phyloP scores from a whole-genome alignment of 306 rosid genomes.

The Astragalus glycyphyllos region DNA sequence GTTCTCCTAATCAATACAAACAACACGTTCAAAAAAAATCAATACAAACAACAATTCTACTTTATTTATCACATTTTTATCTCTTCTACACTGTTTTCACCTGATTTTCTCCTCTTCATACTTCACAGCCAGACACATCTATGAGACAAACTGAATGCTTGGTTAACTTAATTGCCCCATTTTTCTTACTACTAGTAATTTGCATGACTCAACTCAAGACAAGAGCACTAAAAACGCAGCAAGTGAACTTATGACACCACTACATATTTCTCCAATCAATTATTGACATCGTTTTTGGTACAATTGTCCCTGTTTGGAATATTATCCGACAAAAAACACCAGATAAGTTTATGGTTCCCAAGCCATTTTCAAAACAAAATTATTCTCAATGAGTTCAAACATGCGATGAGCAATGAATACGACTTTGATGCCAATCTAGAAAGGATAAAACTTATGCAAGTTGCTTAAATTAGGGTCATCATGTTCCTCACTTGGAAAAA shows the following conservation, averaged over 20 bases:
- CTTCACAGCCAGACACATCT: too few species aligned
- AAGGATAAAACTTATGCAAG: too few species aligned
- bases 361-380: constrained; percentile 46
- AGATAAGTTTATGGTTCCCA: constrained; percentile 51
- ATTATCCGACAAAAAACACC: constrained; percentile 46
- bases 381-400: constrained; percentile 46
- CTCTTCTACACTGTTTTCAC: too few species aligned
- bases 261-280: constrained; percentile 38
- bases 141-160: neutral
- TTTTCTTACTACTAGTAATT: neutral
- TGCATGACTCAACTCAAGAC: constrained; percentile 15
- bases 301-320: constrained; percentile 45
- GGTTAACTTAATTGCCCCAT: neutral
- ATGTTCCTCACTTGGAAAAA: too few species aligned
- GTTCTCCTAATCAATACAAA: too few species aligned
- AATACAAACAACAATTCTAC: too few species aligned
- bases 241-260: constrained; percentile 35
- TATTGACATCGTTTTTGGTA: constrained; percentile 47
- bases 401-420: constrained; percentile 48
- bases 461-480: too few species aligned
- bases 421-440: constrained; percentile 41
- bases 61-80: too few species aligned
- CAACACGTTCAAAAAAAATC: too few species aligned
- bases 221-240: constrained; percentile 9
- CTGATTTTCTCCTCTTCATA: too few species aligned